Base-by-base conservation (phyloP, 2,329 filamentous ascomycete genomes). In the Phaeosphaeriaceae sp. region DNA sequence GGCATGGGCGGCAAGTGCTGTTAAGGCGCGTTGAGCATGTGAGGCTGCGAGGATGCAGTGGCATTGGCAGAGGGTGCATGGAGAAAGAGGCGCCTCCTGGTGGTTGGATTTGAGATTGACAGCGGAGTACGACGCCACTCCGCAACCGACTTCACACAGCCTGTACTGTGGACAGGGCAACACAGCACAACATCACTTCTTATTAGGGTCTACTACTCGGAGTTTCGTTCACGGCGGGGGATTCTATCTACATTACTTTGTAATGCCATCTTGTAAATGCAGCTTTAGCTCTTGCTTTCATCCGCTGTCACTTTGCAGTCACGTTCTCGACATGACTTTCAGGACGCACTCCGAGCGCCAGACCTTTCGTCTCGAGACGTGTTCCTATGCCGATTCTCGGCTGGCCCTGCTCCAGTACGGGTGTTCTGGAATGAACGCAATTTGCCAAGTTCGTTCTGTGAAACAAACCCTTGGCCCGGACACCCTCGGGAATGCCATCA, bases 1-100 rank as follows among this genome's bases (percentile, higher is more conserved):
- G 72, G 69, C 1, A 69, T 74, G 69, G 75, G 76, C 33, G 76
- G 75, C 5, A 78, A 78, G 67, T 78, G 76, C 70, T 78, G 76
- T 63, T 78, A 71, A 52, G 45, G 46, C 19, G 13, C 20, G 6
- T 15, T n/a, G n/a, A n/a, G n/a, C n/a, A n/a, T n/a, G n/a, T 11
- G 41, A 44, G n/a, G 56, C 2, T 33, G 31, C 20, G 41, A 44
- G n/a, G 56, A 3, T 33, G 31, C n/a, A 27, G 31, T 7, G 41
- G 41, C 7, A 44, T 19, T 44, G 41, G 17, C 3, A 44, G 13
- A 15, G 9, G 20, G 20, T 15, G 9, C 3, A 20, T 44, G 41
- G n/a, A 15, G n/a, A 19, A 3, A 21, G 20, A 9, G 25, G 25
- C 25, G 25, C 25, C 25, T 27, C 25, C 9, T 27, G 25, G 25